These are phyloP conservation scores for Colletotrichum neosansevieriae DNA, from an alignment of 2,329 filamentous ascomycete genomes.

Conservation along the genomic window DNA sequence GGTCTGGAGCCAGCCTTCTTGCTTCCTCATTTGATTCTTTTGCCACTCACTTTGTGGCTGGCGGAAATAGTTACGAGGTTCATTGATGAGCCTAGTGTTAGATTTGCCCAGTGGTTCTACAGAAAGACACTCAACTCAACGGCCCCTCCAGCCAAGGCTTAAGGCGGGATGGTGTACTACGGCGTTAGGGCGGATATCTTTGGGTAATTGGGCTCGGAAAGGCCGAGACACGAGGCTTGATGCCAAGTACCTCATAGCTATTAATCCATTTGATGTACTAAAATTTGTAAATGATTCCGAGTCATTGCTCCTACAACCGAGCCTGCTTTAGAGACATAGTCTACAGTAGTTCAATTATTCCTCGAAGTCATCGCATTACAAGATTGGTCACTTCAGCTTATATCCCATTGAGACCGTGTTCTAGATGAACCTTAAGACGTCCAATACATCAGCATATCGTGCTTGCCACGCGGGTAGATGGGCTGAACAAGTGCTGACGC, in stretches of 20 bases:
- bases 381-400: background rate
- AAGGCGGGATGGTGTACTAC: background rate
- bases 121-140: constrained; percentile 52
- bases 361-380: background rate
- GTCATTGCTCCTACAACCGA: no score
- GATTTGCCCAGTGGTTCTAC: constrained; percentile 69
- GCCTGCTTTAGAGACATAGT: background rate
- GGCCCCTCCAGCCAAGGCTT: background rate
- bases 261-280: no score
- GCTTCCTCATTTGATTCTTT: constrained; percentile 68
- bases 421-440: background rate
- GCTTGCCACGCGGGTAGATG: constrained; percentile 14
- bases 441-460: background rate
- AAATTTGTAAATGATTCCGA: no score
- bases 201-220: background rate
- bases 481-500: background rate
- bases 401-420: background rate
- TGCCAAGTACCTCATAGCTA: no score
- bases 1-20: constrained; percentile 73
- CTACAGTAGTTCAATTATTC: background rate
- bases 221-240: background rate
- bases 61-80: constrained; percentile 67
- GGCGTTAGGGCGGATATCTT: background rate
- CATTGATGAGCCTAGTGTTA: constrained; percentile 72
- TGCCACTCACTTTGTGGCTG: constrained; percentile 70